Evolutionary conservation across 768 basidiomycete genomes (phyloP).

Genomic region (Mycena indigotica): DNA sequence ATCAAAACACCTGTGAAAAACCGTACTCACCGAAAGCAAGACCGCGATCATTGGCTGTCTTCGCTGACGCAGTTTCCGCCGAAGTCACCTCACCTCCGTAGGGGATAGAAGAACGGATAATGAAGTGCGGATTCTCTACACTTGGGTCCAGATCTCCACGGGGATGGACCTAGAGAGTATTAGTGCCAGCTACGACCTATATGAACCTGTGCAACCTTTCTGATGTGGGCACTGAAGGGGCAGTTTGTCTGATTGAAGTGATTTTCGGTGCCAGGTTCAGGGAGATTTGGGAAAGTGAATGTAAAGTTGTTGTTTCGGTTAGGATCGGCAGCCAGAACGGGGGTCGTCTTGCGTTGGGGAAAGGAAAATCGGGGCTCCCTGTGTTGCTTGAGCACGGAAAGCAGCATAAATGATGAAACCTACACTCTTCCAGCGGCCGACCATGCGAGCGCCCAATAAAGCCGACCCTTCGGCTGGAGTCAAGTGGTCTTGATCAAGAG

Average conservation of each 20-base stretch:
- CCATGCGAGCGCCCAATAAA: conserved; percentile 35
- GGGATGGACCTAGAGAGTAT: conserved; percentile 33
- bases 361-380: conserved; percentile 38
- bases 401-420: background rate
- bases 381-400: background rate
- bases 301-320: conserved; percentile 36
- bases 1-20: background rate
- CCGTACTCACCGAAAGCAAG: conserved; percentile 21
- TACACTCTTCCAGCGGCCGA: conserved; percentile 38
- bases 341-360: conserved; percentile 31
- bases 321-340: conserved; percentile 22
- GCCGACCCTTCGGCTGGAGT: conserved; percentile 29
- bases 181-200: too few relatives aligned
- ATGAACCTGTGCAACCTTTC: too few relatives aligned
- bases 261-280: conserved; percentile 20
- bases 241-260: conserved; percentile 29
- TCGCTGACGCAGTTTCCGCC: conserved; percentile 11
- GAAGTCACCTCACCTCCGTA: conserved; percentile 30
- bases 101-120: conserved; percentile 38
- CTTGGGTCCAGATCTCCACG: conserved; percentile 26
- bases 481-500: conserved; percentile 18
- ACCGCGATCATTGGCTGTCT: conserved; percentile 15
- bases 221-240: conserved; percentile 24
- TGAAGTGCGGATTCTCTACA: conserved; percentile 22
- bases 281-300: conserved; percentile 18